These are phyloP conservation scores for Ascochyta fabae DNA, from an alignment of 2,329 filamentous ascomycete genomes.

Conservation along the genomic window DNA sequence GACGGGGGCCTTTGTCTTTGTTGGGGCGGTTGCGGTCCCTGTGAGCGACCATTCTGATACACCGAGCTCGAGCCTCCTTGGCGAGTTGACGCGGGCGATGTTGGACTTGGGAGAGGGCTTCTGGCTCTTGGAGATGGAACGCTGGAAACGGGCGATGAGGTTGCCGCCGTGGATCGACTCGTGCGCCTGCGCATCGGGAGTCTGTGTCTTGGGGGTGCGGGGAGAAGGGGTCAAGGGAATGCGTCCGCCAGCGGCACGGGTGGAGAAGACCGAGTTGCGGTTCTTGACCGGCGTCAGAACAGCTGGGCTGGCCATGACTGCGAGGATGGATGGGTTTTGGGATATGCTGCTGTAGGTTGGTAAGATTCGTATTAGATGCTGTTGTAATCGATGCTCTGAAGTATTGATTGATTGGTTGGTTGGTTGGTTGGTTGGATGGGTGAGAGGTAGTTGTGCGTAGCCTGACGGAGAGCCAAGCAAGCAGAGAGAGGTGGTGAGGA, in stretches of 20 bases:
- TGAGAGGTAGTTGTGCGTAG: conserved; percentile 31
- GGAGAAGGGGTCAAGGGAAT: conserved; percentile 95
- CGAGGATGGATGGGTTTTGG: conserved; percentile 27
- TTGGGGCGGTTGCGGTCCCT: conserved; percentile 73
- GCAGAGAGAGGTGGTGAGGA: conserved; percentile 25
- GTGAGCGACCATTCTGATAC: conserved; percentile 92
- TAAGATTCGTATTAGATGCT: conserved; percentile 50
- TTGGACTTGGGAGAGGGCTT: conserved; percentile 96
- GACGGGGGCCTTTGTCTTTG: conserved; percentile 57
- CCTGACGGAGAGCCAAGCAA: conserved; percentile 20
- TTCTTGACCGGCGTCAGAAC: conserved; percentile 94
- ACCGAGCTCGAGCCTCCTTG: conserved; percentile 86
- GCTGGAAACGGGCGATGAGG: conserved; percentile 78
- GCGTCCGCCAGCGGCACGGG: conserved; percentile 90
- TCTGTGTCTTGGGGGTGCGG: conserved; percentile 61
- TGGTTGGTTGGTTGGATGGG: too few species aligned
- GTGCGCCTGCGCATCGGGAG: conserved; percentile 55
- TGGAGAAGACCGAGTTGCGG: conserved; percentile 89
- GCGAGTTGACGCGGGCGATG: conserved; percentile 79
- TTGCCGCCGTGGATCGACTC: conserved; percentile 78
- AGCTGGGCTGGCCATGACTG: conserved; percentile 78
- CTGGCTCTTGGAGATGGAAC: conserved; percentile 68
- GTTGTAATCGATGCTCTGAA: conserved; percentile 48
- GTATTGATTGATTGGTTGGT: conserved; percentile 38
- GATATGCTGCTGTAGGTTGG: conserved; percentile 33